Base-by-base conservation (phyloP, 139 green algal species). In the Volvox africanus region DNA sequence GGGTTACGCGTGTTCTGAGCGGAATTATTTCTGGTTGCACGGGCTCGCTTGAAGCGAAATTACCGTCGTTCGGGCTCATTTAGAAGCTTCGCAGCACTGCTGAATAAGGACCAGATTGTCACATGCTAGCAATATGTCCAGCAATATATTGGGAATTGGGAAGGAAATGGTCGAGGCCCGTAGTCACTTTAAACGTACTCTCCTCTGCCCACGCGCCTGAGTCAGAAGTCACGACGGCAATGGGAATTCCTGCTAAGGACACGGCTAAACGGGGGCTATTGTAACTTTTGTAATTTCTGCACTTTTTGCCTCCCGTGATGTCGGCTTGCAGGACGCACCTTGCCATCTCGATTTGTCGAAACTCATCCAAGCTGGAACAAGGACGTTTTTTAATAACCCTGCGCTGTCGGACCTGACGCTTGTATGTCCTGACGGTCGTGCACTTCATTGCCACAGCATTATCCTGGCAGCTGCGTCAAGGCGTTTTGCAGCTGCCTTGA, bases 341-440 rank as follows among this genome's bases (percentile, higher is more conserved):
- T 85, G 73, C 32, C 75, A 86, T 36, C 61, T 91, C 55, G 87
- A 91, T 61, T n/a, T 91, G 5, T 76, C 76, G 0, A 86, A 86
- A 75, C 76, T 91, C 6, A 83, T 91, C 13, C 61, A 78, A 19
- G 76, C 76, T 35, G 87, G 87, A 13, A 86, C 33, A 1, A 78
- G 77, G 75, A 35, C 61, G 3, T 91, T 86, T 24, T 91, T 91
- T 55, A 79, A 91, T 79, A 91, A 91, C 24, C 76, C 87, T 0
- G 61, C 61, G 3, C 33, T 91, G 24, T 86, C 76, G 1, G 87
- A 91, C 87, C 30, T 91, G 0, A 86, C 77, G 32, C 76, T 91
- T 30, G 76, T 91, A 0, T 91, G 87, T 9, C 87, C 87, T 0
- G 87, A 91, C 79, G 87, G 87, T 2, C 75, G 87, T 1, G 14